Conservation (phyloP, 2,329 filamentous ascomycete species). For the Neophaeococcomyces mojaviensis region DNA sequence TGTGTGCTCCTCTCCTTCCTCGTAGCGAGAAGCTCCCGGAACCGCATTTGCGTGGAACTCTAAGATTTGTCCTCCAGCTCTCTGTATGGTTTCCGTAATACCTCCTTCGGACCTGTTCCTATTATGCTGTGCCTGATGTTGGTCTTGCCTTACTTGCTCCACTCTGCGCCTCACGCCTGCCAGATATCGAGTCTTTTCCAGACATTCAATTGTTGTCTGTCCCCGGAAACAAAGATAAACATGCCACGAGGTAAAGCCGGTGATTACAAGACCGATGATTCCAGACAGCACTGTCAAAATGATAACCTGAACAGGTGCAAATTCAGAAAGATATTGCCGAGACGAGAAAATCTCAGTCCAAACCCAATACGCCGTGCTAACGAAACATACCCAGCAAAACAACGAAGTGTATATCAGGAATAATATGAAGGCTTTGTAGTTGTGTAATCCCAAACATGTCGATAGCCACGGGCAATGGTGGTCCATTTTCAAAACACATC, state of each 20-base stretch:
- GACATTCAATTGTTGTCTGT: conserved; percentile 89
- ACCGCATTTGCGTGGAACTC: conserved; percentile 77
- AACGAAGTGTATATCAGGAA: conserved; percentile 84
- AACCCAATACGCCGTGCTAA: conserved; percentile 71
- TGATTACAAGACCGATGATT: conserved; percentile 83
- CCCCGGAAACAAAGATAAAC: conserved; percentile 69
- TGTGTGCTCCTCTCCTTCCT: conserved; percentile 65
- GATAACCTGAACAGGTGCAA: conserved; percentile 86
- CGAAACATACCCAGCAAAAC: conserved; percentile 76
- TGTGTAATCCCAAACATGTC: conserved; percentile 85
- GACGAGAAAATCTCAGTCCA: conserved; percentile 73
- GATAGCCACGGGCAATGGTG: conserved; percentile 98
- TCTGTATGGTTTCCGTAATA: conserved; percentile 40
- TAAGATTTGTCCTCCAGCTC: conserved; percentile 64
- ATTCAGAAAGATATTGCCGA: conserved; percentile 57
- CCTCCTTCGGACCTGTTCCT: conserved; percentile 31
- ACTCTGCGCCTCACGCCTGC: conserved; percentile 67
- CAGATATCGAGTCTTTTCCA: conserved; percentile 92
- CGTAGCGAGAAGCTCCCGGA: conserved; percentile 69
- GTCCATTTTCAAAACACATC: conserved; percentile 98
- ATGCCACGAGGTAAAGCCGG: conserved; percentile 88
- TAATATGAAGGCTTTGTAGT: conserved; percentile 91
- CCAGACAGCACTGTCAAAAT: conserved; percentile 78
- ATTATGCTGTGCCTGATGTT: conserved; percentile 40
- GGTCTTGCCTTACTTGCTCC: conserved; percentile 54